Conservation (phyloP, 306 rosid species). For the Lagenaria siceraria region DNA sequence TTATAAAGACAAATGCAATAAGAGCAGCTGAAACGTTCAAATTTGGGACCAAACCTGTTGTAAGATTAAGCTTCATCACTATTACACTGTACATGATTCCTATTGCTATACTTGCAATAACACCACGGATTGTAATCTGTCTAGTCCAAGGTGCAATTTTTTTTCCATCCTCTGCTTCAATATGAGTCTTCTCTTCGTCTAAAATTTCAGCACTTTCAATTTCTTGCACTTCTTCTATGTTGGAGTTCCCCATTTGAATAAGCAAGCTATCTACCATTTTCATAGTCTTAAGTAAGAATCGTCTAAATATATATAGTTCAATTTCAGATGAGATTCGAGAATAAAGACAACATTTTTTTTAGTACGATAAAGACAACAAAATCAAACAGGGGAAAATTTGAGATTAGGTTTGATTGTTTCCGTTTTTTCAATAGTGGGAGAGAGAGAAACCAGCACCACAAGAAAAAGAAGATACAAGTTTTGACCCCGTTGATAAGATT, state of each 20-base stretch:
- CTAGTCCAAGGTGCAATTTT: constrained; percentile 54
- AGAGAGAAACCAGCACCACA: neutral
- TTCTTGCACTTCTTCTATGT: constrained; percentile 29
- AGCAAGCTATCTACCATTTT: neutral
- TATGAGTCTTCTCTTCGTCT: constrained; percentile 26
- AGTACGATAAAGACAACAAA: too few species aligned
- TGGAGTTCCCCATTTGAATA: constrained; percentile 25
- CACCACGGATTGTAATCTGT: constrained; percentile 76
- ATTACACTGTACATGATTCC: constrained; percentile 77
- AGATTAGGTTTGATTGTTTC: too few species aligned
- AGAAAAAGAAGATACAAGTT: too few species aligned
- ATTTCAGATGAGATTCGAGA: neutral
- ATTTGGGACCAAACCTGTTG: constrained; percentile 93
- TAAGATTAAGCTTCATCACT: constrained; percentile 84
- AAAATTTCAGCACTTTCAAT: constrained; percentile 22
- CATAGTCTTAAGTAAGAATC: neutral
- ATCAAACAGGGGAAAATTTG: too few species aligned
- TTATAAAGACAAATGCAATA: constrained; percentile 69
- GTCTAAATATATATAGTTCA: neutral
- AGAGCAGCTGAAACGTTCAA: constrained; percentile 96
- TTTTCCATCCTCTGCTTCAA: constrained; percentile 31
- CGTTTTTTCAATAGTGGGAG: too few species aligned
- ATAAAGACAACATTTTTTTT: neutral
- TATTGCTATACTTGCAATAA: constrained; percentile 52
- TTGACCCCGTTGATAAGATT: too few species aligned